Base-by-base conservation (phyloP, 179 eudicot species). In the Camellia oleifera region DNA sequence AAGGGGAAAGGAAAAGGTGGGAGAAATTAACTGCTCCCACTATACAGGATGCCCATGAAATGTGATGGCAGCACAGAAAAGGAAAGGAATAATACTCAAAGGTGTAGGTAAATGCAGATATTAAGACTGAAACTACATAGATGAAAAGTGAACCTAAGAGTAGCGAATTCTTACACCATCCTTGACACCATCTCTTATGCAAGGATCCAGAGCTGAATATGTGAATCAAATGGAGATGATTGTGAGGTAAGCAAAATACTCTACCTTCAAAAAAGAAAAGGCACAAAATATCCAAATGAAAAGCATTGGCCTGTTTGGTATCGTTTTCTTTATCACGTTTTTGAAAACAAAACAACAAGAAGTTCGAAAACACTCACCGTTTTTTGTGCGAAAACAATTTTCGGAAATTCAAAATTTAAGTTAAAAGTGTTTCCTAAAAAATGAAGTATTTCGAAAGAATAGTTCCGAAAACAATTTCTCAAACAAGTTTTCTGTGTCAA, bases 111-210 rank as follows among this genome's bases (percentile, higher is more conserved):
- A 23, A 79, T 5, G 14, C 42, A 72, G 15, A 78, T 1, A 54
- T 26, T 18, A 18, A 75, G 64, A 58, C 3, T 60, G 4, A 56
- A 10, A 11, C 58, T 40, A 69, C 61, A 15, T 5, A 32, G 14
- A 65, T 15, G 7, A 44, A 18, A 64, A 50, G 54, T 69, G 75
- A 8, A 53, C 7, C 58, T 66, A 81, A 78, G 76, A 81, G 81
- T 26, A 71, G 73, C 8, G 45, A 85, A 80, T 74, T 82, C 98
- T 90, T 90, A 94, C 98, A 88, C 86, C 89, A 81, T 85, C 81
- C 69, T 79, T 67, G 60, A 66, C 84, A 72, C 72, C 77, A 78
- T 74, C 63, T 81, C 52, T 74, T 56, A 62, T 46, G 72, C 77
- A 81, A 78, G 78, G 79, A 79, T 85, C 90, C 81, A 80, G 80